Evolutionary conservation across 495 filamentous ascomycete species (phyloP), one percentile per base, ranked within the genome.

Genomic region (Thozetella sp.): DNA sequence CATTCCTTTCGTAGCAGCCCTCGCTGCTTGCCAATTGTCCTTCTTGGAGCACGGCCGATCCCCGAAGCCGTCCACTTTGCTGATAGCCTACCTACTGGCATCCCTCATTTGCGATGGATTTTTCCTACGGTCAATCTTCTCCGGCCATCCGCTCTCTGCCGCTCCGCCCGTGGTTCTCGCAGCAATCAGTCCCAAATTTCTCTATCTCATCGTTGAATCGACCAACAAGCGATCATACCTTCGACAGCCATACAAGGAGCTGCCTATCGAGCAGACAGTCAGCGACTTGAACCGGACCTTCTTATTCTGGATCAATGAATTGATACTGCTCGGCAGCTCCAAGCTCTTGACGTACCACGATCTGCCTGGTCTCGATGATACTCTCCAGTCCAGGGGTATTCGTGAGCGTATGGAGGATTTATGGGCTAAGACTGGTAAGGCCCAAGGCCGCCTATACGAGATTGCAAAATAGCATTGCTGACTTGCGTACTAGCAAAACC

Each of bases 221-320:
- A 54, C 15, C 46, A 54, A 80, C 56, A 89, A 89, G 68, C 59
- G 72, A 27, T 56, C 59, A 15, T 68, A 82, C 22, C 65, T 88
- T 3, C 71, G 68, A 12, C 27, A 70, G 3, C 72, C 75, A 22
- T 85, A 76, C 54, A 57, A 60, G 2, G 54, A 54, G n/a, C 53
- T 56, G 12, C 55, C 69, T 1, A 63, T 63, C 0, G 72, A 74
- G 52, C 55, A 67, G n/a, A 66, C 59, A 22, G 65, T 60, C 45
- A 70, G 72, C 12, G 56, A 65, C 20, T 59, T 66, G 19, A 58
- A 56, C 27, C 51, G 54, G 19, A 54, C 54, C 17, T 50, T 74
- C 34, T 71, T 74, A 37, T 74, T 69, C 69, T 74, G 72, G 72
- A 51, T 74, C n/a, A 72, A 69, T 43, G 43, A 55, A 0, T 34